Conservation (phyloP, 2,329 filamentous ascomycete genomes). For the Hymenoscyphus linearis region DNA sequence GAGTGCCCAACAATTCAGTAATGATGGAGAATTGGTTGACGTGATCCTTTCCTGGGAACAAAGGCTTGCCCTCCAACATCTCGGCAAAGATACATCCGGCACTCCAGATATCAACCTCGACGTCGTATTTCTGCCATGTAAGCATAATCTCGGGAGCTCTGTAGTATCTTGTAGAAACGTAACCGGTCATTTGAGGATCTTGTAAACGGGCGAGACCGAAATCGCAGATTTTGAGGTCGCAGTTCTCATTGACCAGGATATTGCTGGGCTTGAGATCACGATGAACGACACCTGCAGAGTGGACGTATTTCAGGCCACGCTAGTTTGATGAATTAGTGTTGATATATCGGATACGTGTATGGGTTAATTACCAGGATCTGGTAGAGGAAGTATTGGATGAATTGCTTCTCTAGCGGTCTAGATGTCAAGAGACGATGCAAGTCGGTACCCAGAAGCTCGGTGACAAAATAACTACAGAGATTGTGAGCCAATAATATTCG, state of each 20-base stretch:
- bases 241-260: conserved; percentile 99
- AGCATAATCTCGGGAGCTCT: conserved; percentile 99
- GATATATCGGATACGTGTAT: background rate
- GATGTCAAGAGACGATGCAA: conserved; percentile 93
- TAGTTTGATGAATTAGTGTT: conserved; percentile 36
- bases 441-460: conserved; percentile 93
- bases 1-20: conserved; percentile 91
- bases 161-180: conserved; percentile 98
- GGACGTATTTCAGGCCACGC: conserved; percentile 98
- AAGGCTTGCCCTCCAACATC: conserved; percentile 96
- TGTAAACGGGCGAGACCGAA: conserved; percentile 97
- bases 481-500: conserved; percentile 13
- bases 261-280: conserved; percentile 98
- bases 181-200: conserved; percentile 98
- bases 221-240: conserved; percentile 98
- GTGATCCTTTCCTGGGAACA: conserved; percentile 98
- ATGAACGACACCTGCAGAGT: conserved; percentile 96
- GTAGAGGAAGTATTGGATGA: conserved; percentile 99
- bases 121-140: conserved; percentile 99
- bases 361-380: conserved; percentile 77
- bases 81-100: conserved; percentile 98
- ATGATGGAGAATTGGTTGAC: conserved; percentile 99
- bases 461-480: conserved; percentile 83
- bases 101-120: conserved; percentile 99
- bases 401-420: conserved; percentile 95